phyloP scores from a whole-genome alignment of 2,329 filamentous ascomycete genomes.

The Elsinoe necatrix region DNA sequence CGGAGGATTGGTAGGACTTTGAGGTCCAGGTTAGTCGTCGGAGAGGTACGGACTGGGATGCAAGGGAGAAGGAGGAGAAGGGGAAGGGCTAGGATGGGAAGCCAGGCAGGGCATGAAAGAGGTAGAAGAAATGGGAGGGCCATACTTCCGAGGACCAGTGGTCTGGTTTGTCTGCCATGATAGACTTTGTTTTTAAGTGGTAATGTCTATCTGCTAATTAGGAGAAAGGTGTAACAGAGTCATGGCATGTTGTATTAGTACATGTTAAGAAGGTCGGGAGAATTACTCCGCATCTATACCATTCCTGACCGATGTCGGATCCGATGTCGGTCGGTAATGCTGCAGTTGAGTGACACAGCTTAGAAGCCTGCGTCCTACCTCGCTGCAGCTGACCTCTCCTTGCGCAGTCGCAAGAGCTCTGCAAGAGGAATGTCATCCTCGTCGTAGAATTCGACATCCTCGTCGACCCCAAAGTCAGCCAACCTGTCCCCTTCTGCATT shows the following conservation, averaged over 20 bases:
- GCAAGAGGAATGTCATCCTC: conserved; percentile 63
- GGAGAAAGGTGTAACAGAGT: no score
- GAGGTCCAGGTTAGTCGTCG: background rate
- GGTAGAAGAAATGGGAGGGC: background rate
- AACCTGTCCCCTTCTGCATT: conserved; percentile 69
- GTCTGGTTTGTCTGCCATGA: conserved; percentile 21
- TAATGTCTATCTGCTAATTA: no score
- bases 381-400: conserved; percentile 8
- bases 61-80: background rate
- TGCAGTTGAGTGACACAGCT: background rate
- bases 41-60: background rate
- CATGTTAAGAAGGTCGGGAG: background rate
- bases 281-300: background rate
- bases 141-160: conserved; percentile 26
- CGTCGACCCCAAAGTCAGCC: conserved; percentile 71
- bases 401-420: conserved; percentile 55
- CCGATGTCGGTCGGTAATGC: background rate
- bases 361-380: background rate
- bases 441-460: conserved; percentile 60
- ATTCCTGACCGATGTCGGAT: background rate
- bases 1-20: conserved; percentile 30
- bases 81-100: background rate
- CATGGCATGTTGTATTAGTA: background rate
- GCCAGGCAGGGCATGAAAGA: no score
- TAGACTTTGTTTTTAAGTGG: no score